phyloP scores from a whole-genome alignment of 2,329 filamentous ascomycete genomes.

The Moelleriella libera region DNA sequence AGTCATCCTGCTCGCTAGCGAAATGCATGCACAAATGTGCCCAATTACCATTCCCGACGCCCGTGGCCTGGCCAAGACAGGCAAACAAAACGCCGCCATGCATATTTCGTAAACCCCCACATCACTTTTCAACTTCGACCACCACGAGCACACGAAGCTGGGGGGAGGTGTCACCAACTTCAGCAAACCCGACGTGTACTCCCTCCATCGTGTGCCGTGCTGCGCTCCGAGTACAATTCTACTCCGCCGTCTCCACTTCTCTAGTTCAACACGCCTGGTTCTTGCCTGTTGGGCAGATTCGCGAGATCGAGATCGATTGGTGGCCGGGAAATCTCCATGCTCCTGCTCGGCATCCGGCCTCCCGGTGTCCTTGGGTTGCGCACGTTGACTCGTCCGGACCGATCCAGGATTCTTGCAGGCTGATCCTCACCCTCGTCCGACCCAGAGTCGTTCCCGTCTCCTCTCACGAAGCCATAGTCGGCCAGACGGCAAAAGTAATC shows the following conservation, averaged over 20 bases:
- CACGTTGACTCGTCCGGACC: conserved; percentile 42
- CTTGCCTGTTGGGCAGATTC: background rate
- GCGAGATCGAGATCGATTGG: background rate
- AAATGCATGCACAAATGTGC: too few species aligned
- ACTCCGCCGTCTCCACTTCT: background rate
- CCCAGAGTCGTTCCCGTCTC: conserved; percentile 22
- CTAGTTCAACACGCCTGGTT: background rate
- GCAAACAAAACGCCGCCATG: too few species aligned
- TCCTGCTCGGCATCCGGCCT: conserved; percentile 38
- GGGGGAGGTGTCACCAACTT: too few species aligned
- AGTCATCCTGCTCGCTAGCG: too few species aligned
- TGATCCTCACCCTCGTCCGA: conserved; percentile 27
- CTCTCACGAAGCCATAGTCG: conserved; percentile 42
- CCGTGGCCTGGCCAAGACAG: too few species aligned
- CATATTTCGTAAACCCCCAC: too few species aligned
- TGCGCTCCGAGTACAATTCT: too few species aligned
- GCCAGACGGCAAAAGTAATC: conserved; percentile 80
- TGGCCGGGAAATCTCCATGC: conserved; percentile 36
- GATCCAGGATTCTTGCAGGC: conserved; percentile 30
- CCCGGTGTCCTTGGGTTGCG: conserved; percentile 42
- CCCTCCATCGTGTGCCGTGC: too few species aligned
- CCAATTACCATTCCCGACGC: too few species aligned
- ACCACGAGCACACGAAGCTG: too few species aligned
- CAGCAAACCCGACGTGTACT: too few species aligned
- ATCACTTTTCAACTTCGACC: too few species aligned